Percentiles rank a stretch among this genome's conserved stretches.
These are phyloP conservation scores for Colletotrichum euphorbiae DNA, from an alignment of 2,329 filamentous ascomycete genomes.

Conservation along the genomic window DNA sequence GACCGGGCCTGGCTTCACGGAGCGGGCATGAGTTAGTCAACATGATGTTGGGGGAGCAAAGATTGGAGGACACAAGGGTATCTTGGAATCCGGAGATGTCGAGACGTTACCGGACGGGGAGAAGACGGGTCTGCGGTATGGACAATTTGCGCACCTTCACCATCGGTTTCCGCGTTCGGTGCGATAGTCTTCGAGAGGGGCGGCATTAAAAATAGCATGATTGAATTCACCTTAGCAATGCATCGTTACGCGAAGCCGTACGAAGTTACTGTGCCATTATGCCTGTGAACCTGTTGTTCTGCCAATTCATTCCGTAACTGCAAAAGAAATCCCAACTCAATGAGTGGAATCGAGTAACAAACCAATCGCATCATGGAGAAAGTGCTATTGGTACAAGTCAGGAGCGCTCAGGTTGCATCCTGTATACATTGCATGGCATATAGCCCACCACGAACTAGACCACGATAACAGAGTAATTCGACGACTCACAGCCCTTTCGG, in stretches of 20 bases:
- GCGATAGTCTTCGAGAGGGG: not conserved
- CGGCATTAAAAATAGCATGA: conserved; percentile 23
- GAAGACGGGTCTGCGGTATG: not conserved
- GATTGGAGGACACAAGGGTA: not conserved
- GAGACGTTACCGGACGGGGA: too few species aligned
- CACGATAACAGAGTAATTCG: too few species aligned
- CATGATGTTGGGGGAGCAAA: not conserved
- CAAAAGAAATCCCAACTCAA: not conserved
- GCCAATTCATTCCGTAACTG: not conserved
- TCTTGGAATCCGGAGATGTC: too few species aligned
- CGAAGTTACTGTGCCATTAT: not conserved
- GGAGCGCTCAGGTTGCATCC: not conserved
- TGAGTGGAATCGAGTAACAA: not conserved
- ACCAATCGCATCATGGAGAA: conserved; percentile 15
- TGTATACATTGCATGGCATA: conserved; percentile 5
- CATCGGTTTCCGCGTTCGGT: not conserved
- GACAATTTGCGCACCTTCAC: not conserved
- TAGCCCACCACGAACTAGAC: not conserved
- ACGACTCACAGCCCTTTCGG: conserved; percentile 39
- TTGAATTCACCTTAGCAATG: not conserved
- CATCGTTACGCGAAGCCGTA: not conserved
- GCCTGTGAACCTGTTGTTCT: not conserved
- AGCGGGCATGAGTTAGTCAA: conserved; percentile 43
- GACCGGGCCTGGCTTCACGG: conserved; percentile 57
- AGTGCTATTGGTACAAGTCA: conserved; percentile 22